Evolutionary conservation across 495 filamentous ascomycete genomes (phyloP).

Genomic region (Parmelia sp.): DNA sequence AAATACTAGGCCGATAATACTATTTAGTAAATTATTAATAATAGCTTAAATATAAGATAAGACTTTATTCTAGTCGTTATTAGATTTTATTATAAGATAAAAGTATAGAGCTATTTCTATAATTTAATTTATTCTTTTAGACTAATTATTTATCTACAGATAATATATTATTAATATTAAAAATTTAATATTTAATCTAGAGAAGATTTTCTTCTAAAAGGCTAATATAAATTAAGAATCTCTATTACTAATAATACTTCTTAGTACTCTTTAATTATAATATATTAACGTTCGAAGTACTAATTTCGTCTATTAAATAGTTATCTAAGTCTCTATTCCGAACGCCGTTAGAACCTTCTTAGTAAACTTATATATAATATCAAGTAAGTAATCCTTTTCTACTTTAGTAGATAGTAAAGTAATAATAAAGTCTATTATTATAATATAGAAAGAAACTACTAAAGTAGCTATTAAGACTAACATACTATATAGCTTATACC

Average conservation of each 20-base stretch:
- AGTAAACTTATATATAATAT: background rate
- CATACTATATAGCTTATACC: too few relatives aligned
- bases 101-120: too few relatives aligned
- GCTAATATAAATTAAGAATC: background rate
- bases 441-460: background rate
- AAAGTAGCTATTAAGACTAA: too few relatives aligned
- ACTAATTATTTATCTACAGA: too few relatives aligned
- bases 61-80: background rate
- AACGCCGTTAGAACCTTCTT: background rate
- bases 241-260: constrained; percentile 6
- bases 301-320: too few relatives aligned
- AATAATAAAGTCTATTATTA: constrained; percentile 1
- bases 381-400: constrained; percentile 6
- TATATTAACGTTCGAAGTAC: background rate
- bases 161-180: too few relatives aligned
- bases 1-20: background rate
- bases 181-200: too few relatives aligned
- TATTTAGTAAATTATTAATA: background rate
- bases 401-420: background rate
- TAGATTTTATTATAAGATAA: too few relatives aligned
- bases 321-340: background rate
- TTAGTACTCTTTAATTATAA: background rate
- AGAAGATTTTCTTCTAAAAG: too few relatives aligned
- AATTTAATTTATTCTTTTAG: too few relatives aligned
- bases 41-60: background rate